phyloP scores from a whole-genome alignment of 2,329 filamentous ascomycete genomes.

The Penicillium palitans region DNA sequence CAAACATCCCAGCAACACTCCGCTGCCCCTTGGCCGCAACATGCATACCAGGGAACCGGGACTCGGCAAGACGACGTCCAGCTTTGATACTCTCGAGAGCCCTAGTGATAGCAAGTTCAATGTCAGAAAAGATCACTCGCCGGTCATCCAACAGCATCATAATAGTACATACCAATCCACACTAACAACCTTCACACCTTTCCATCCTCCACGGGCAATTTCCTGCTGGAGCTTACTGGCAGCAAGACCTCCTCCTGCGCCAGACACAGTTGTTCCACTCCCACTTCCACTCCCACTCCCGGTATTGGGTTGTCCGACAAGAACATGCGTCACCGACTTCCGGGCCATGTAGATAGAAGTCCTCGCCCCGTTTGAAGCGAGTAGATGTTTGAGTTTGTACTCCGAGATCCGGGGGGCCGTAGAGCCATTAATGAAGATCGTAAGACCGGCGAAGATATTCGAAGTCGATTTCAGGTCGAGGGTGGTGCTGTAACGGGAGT shows the following conservation, averaged over 20 bases:
- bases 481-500: not conserved
- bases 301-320: conserved; percentile 64
- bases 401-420: conserved; percentile 80
- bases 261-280: conserved; percentile 29
- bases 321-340: conserved; percentile 78
- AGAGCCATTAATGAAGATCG: conserved; percentile 84
- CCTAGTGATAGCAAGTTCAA: conserved; percentile 48
- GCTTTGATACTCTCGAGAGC: conserved; percentile 79
- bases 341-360: conserved; percentile 71
- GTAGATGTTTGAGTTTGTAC: conserved; percentile 76
- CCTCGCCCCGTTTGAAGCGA: conserved; percentile 71
- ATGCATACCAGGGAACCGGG: conserved; percentile 65
- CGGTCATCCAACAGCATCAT: conserved; percentile 12
- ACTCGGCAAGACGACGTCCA: conserved; percentile 72
- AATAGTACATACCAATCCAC: conserved; percentile 68
- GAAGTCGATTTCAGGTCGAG: conserved; percentile 24
- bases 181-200: conserved; percentile 73
- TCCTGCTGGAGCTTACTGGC: conserved; percentile 79
- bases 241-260: conserved; percentile 73
- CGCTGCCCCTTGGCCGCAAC: conserved; percentile 62
- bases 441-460: conserved; percentile 68
- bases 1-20: conserved; percentile 62
- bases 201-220: conserved; percentile 66
- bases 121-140: conserved; percentile 22
- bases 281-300: conserved; percentile 24